phyloP scores from a whole-genome alignment of 108 stramenopile species.

The Cylindrotheca fusiformis region DNA sequence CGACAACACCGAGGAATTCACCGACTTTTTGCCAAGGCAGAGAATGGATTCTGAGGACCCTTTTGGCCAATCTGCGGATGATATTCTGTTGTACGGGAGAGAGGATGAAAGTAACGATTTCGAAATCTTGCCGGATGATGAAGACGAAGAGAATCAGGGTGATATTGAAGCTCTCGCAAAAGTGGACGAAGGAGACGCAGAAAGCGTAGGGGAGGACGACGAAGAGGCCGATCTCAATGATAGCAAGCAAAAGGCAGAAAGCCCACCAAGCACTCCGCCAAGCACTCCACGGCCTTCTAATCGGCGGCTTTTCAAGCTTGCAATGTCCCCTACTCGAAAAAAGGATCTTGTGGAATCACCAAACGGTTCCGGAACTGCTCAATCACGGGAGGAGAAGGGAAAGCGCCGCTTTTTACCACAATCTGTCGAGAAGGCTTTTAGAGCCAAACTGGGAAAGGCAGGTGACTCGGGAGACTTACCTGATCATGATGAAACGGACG shows the following conservation, averaged over 20 bases:
- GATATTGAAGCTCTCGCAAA: no score
- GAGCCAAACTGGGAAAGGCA: not conserved
- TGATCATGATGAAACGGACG: not conserved
- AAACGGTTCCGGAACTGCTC: no score
- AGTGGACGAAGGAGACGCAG: not conserved
- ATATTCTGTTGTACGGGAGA: not conserved
- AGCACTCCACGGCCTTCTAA: no score
- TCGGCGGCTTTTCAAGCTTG: no score
- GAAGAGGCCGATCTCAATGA: not conserved
- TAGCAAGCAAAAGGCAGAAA: no score
- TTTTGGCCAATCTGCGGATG: not conserved
- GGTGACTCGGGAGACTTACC: not conserved
- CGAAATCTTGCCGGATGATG: not conserved
- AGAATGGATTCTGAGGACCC: not conserved
- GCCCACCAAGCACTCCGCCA: no score
- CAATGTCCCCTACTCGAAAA: no score
- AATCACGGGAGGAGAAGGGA: no score
- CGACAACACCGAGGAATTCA: not conserved
- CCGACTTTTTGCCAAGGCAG: not conserved
- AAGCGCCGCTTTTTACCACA: not conserved
- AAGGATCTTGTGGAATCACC: no score
- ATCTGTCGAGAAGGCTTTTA: not conserved
- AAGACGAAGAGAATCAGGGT: not conserved
- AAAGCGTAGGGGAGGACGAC: not conserved
- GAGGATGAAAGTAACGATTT: not conserved